Percentiles rank a stretch among this genome's conserved stretches.
phyloP scores from a whole-genome alignment of 1,139 yeast species.

The Pichia sp. region DNA sequence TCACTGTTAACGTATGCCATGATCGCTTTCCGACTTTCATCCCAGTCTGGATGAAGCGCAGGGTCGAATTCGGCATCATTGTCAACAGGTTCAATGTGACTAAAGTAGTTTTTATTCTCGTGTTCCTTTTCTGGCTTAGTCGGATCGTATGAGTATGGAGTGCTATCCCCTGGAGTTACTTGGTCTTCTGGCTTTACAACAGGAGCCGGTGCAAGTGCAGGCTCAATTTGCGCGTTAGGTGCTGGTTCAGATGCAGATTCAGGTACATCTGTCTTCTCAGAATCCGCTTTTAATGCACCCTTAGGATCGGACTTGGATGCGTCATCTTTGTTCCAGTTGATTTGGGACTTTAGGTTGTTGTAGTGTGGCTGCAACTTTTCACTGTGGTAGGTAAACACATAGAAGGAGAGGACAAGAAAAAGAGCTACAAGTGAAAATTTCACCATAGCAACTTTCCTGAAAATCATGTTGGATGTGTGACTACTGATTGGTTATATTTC shows the following conservation, averaged over 20 bases:
- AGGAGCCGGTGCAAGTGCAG: background rate
- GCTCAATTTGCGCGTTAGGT: too few relatives aligned
- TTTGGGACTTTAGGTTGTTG: background rate
- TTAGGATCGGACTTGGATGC: too few relatives aligned
- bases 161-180: background rate
- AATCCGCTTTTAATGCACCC: too few relatives aligned
- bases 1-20: constrained; percentile 18
- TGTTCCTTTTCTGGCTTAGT: background rate
- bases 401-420: background rate
- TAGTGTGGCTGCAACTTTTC: constrained; percentile 5
- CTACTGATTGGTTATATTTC: background rate
- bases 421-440: background rate
- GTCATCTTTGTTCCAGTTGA: background rate
- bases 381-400: constrained; percentile 3
- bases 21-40: constrained; percentile 5
- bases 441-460: constrained; percentile 2
- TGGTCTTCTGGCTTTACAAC: background rate
- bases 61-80: constrained; percentile 2
- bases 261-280: too few relatives aligned
- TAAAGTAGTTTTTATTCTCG: background rate
- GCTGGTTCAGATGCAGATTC: too few relatives aligned
- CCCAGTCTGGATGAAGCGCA: background rate
- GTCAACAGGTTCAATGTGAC: background rate
- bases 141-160: background rate
- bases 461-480: constrained; percentile 2